phyloP scores from a whole-genome alignment of 1,284 basidiomycete genomes.

The Cutaneotrichosporon daszewskae region DNA sequence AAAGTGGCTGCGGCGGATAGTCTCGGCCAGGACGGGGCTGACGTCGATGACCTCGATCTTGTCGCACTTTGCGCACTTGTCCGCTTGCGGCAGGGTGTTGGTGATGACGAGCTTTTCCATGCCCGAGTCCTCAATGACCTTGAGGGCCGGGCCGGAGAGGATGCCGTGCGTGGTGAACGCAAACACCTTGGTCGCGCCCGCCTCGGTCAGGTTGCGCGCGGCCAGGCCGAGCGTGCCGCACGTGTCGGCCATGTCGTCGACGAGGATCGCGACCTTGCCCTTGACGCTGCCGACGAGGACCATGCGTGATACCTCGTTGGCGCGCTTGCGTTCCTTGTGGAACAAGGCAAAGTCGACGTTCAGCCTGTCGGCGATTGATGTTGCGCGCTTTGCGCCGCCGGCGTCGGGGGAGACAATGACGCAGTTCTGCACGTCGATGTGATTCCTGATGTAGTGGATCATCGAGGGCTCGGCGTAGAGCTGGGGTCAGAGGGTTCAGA shows the following conservation, averaged over 20 bases:
- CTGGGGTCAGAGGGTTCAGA: constrained; percentile 2
- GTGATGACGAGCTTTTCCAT: constrained; percentile 96
- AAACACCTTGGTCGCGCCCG: constrained; percentile 78
- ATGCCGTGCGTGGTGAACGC: constrained; percentile 98
- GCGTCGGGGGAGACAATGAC: constrained; percentile 99
- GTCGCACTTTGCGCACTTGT: constrained; percentile 66
- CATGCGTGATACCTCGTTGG: constrained; percentile 98
- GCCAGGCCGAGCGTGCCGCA: constrained; percentile 96
- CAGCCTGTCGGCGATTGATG: constrained; percentile 92
- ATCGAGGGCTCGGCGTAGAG: constrained; percentile 97
- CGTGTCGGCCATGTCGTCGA: constrained; percentile 99
- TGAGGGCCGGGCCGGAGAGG: constrained; percentile 79
- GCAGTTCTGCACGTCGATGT: constrained; percentile 79
- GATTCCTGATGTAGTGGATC: constrained; percentile 87
- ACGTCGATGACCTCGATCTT: constrained; percentile 98
- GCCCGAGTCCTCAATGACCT: constrained; percentile 62
- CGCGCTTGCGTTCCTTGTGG: constrained; percentile 99
- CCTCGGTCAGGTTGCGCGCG: constrained; percentile 80
- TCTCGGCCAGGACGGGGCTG: constrained; percentile 90
- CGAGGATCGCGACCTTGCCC: constrained; percentile 93
- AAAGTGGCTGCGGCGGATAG: constrained; percentile 70
- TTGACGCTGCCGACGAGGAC: constrained; percentile 91
- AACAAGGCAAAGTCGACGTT: constrained; percentile 98
- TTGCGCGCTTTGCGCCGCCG: constrained; percentile 96
- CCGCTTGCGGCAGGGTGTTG: constrained; percentile 90